These are phyloP conservation scores for Puccinia brachypodii DNA, from an alignment of 1,284 basidiomycete species.

Conservation along the genomic window DNA sequence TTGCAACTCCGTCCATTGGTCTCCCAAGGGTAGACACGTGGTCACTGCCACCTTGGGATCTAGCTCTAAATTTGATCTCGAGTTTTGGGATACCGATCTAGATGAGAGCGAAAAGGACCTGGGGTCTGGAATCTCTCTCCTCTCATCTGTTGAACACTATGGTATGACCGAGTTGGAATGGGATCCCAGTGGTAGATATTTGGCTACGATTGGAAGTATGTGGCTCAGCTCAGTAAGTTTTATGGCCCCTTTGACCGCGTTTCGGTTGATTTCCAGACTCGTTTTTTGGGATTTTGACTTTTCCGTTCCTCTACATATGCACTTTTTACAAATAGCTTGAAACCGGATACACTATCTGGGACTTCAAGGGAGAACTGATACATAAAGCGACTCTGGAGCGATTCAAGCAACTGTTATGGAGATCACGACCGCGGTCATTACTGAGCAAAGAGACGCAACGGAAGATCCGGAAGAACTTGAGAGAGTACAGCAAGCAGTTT, in stretches of 20 bases:
- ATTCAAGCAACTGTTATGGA: conserved; percentile 99
- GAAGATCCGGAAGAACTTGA: conserved; percentile 81
- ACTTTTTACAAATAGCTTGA: conserved; percentile 68
- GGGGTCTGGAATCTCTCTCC: conserved; percentile 79
- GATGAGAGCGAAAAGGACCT: conserved; percentile 67
- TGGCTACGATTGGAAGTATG: conserved; percentile 88
- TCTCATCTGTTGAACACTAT: conserved; percentile 88
- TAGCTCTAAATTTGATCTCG: conserved; percentile 90
- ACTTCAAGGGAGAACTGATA: conserved; percentile 90
- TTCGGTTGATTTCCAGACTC: background rate
- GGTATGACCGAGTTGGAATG: conserved; percentile 97
- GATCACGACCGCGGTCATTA: conserved; percentile 84
- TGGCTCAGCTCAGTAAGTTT: conserved; percentile 85
- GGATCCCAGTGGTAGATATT: conserved; percentile 94
- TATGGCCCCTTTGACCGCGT: background rate
- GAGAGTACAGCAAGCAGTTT: conserved; percentile 86
- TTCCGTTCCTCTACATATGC: background rate
- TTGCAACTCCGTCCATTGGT: conserved; percentile 97
- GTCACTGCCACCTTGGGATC: conserved; percentile 94
- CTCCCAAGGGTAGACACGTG: conserved; percentile 91
- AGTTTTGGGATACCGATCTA: conserved; percentile 97
- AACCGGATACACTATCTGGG: conserved; percentile 95
- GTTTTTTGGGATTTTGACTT: background rate
- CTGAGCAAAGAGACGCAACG: conserved; percentile 86
- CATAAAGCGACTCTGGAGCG: conserved; percentile 80